Percentiles rank a stretch among this genome's conserved stretches.
phyloP scores from a whole-genome alignment of 2,329 filamentous ascomycete genomes.

The Zymoseptoria tritici region DNA sequence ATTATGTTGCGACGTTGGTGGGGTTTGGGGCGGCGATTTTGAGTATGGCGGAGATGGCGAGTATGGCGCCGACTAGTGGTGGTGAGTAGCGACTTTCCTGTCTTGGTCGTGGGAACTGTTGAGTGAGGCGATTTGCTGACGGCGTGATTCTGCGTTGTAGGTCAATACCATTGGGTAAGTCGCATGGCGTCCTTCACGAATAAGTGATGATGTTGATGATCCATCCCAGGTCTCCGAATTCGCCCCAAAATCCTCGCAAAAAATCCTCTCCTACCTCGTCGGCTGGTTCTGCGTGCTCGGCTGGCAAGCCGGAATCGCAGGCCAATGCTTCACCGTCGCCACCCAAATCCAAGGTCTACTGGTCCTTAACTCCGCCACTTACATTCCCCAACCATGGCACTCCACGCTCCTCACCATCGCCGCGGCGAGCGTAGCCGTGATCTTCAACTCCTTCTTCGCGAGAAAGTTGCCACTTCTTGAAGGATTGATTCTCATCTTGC shows the following conservation, averaged over 20 bases:
- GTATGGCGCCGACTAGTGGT: slow-evolving; percentile 30
- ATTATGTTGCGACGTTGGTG: slow-evolving; percentile 16
- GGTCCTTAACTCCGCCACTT: slow-evolving; percentile 37
- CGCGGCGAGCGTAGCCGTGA: slow-evolving; percentile 15
- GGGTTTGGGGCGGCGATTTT: slow-evolving; percentile 18
- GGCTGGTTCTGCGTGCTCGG: slow-evolving; percentile 36
- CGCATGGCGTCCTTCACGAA: background rate
- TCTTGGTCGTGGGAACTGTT: background rate
- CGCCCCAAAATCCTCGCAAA: slow-evolving; percentile 34
- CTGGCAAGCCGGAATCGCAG: slow-evolving; percentile 35
- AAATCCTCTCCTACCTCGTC: slow-evolving; percentile 37
- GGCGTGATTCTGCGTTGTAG: background rate
- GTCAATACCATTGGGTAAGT: slow-evolving; percentile 10
- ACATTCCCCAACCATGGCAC: slow-evolving; percentile 38
- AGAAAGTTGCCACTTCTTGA: slow-evolving; percentile 24
- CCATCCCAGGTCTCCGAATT: slow-evolving; percentile 35
- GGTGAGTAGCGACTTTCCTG: slow-evolving; percentile 13
- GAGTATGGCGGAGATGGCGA: slow-evolving; percentile 20
- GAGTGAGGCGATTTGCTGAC: background rate
- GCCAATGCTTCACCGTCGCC: slow-evolving; percentile 38
- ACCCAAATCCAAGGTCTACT: slow-evolving; percentile 41
- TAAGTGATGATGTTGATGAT: slow-evolving; percentile 15
- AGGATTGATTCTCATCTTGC: slow-evolving; percentile 22
- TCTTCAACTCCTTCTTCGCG: slow-evolving; percentile 24
- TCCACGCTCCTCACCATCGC: slow-evolving; percentile 35